Evolutionary conservation across 2,329 filamentous ascomycete species (phyloP), one percentile per base, ranked within the genome.

Genomic region (Paraphaeosphaeria sporulosa): DNA sequence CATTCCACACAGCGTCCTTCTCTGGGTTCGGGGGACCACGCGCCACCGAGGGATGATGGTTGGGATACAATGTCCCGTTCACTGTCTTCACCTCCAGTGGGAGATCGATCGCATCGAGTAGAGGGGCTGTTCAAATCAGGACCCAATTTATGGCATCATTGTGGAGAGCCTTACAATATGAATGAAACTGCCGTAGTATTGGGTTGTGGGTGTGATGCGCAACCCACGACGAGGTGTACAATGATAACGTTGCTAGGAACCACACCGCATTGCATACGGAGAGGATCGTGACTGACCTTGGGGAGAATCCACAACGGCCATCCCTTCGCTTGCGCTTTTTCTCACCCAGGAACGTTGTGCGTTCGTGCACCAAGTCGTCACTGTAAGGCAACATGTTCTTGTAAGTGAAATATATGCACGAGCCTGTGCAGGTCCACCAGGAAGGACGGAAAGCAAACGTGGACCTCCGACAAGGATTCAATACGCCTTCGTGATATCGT

Each of bases 1-100:
- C 60, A n/a, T 60, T 57, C 62, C 60, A 64, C 17, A 55, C 53
- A 17, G 54, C 58, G 15, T 64, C 62, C 9, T 52, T 60, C 15
- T 55, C 48, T n/a, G 62, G 55, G 38, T 56, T 62, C 9, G 62
- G 62, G 32, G 51, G 51, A 17, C 36, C 38, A 15, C 51, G 51
- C 19, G 51, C 51, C 19, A 54, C 51, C n/a, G 51, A 54, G 5
- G 51, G 38, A 32, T 44, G 51, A 13, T 43, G 36, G 36, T 43
- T 43, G 25, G 51, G 38, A 23, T 54, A 54, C 10, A 54, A 17
- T 9, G 51, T 54, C 8, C 51, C 51, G 12, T 54, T 54, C 25
- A 54, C 17, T 17, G 51, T 44, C 38, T 54, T 54, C 17, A 54
- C 51, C n/a, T 54, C 38, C 7, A 54, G 25, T 10, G 51, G 51